Evolutionary conservation across 2,329 filamentous ascomycete species (phyloP), one percentile per base, ranked within the genome.

Genomic region (Xylariaceae sp.): DNA sequence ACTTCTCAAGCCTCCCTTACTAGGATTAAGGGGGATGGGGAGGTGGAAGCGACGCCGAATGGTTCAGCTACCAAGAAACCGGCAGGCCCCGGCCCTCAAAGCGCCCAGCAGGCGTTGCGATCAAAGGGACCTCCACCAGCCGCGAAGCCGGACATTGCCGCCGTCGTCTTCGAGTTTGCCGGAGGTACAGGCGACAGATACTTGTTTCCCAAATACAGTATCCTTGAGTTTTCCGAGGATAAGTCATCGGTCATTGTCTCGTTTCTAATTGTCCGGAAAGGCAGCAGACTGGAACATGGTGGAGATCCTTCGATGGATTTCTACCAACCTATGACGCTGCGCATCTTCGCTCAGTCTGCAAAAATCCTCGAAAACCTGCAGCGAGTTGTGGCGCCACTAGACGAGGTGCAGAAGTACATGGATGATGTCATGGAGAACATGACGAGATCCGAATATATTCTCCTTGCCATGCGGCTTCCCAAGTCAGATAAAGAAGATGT

Each of bases 151-250:
- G 85, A 86, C 50, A 79, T 86, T 41, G 78, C 83, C 1, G 83
- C 84, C n/a, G 75, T 88, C 13, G 81, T 87, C 1, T 81, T 90
- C 55, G 86, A 89, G 59, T 89, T 90, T 66, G 67, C 74, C 5
- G 80, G 80, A 43, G 84, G 84, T 33, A 83, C 75, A 2, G 88
- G 87, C 42, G 89, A 93, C 66, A 81, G 88, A 22, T 92, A 89
- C 65, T 72, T 90, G 44, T 92, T 94, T 57, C 89, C 89, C 2
- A 88, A 86, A 59, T 87, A 88, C 65, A 88, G 86, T 68, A 86
- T 93, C 33, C 68, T 93, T 45, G 88, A 94, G 65, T 85, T 83
- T 63, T 64, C 73, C 34, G 28, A 45, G 10, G 69, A 74, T 4
- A 80, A 81, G 2, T 80, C 82, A 46, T 78, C 84, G 51, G 79